Conservation (phyloP, 202 grass and related monocot genomes). For the Miscanthus sacchariflorus region DNA sequence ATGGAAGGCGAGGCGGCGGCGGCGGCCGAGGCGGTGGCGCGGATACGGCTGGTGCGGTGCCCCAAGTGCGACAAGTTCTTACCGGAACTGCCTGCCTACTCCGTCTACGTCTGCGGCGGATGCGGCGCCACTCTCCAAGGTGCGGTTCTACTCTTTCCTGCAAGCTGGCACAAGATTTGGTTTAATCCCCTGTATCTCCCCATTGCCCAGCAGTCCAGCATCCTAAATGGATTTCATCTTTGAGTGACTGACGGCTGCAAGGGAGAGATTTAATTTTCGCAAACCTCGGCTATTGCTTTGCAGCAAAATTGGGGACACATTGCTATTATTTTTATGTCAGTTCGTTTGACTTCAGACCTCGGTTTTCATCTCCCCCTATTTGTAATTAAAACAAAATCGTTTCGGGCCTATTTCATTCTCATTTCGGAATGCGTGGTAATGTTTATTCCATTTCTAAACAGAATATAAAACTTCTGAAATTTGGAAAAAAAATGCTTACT, state of each 20-base stretch:
- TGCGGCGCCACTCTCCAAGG: slow-evolving; percentile 90
- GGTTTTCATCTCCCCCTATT: neutral
- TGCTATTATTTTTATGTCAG: slow-evolving; percentile 1
- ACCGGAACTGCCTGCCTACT: slow-evolving; percentile 89
- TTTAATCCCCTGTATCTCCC: neutral
- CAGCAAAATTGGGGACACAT: slow-evolving; percentile 24
- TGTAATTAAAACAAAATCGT: neutral
- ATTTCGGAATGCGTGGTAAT: neutral
- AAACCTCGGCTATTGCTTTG: neutral
- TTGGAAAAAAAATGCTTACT: neutral
- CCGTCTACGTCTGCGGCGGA: slow-evolving; percentile 89
- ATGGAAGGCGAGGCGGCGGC: slow-evolving; percentile 53
- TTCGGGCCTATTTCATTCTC: neutral
- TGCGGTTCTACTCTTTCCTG: neutral
- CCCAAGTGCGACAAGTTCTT: slow-evolving; percentile 96
- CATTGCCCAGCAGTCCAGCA: neutral
- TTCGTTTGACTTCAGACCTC: neutral
- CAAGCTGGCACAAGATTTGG: neutral
- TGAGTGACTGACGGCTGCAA: neutral
- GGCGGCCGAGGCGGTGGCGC: slow-evolving; percentile 49
- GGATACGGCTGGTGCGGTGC: slow-evolving; percentile 89
- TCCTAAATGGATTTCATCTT: slow-evolving; percentile 1
- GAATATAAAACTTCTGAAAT: neutral
- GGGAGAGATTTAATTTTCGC: neutral
- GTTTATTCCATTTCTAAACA: neutral